Base-by-base conservation (phyloP, 176 grass and related monocot species). In the Zizania latifolia region DNA sequence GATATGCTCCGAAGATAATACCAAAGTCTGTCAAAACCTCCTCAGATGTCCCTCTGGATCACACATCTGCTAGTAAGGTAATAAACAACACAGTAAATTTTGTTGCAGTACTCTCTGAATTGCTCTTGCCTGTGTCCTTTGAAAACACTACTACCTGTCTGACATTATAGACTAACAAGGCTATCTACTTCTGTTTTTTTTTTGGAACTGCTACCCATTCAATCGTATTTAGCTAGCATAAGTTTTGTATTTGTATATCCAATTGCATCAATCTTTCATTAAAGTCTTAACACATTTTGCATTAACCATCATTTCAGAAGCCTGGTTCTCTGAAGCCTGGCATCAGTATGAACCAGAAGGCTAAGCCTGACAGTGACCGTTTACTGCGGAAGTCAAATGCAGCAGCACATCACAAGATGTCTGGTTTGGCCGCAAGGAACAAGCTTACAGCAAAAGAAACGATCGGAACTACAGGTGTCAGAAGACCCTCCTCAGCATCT, bases 1-100 rank as follows among this genome's bases (percentile, higher is more conserved):
- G 10, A 83, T 65, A 57, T 71, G 68, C 74, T 81, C 67, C 64
- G 6, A 89, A 43, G 68, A 76, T 71, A 28, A 69, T 84, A 79
- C 75, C 86, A 8, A 88, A 83, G 70, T 85, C 64, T 9, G 28
- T 78, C 43, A 84, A 79, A 51, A 50, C 68, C 38, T 38, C 70
- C 45, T 31, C 75, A 8, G 72, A 76, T 60, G 81, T 75, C 22
- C 44, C 53, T 57, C 12, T 89, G 9, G 82, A 67, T 57, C 39
- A 39, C 24, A 62, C 39, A 55, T 63, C 83, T 82, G 54, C 66
- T 84, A 83, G 38, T 75, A 79, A 88, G 91, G 92, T 94, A 84
- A 88, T 70, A 29, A 1, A 68, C 44, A 68, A 16, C 8, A 32
- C 38, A 29, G 28, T 22, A 41, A 33, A 39, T 26, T 66, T 75